These are phyloP conservation scores for Thielaviopsis cerberus DNA, from an alignment of 2,329 filamentous ascomycete species.

Conservation along the genomic window DNA sequence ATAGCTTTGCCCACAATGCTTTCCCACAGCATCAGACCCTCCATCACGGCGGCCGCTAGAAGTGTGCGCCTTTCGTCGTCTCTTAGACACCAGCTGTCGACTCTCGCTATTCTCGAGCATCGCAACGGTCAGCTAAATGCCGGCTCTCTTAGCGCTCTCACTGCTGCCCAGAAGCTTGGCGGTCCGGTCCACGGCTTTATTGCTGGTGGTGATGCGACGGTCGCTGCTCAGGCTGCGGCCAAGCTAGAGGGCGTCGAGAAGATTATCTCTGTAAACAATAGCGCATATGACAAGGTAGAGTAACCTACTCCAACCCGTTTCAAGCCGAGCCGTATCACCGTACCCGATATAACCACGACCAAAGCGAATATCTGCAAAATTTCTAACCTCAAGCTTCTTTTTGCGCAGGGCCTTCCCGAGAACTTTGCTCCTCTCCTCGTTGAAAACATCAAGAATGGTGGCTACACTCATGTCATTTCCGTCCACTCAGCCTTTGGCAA, in stretches of 20 bases:
- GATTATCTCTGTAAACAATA: constrained; percentile 74
- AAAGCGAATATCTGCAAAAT: neutral
- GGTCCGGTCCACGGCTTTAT: constrained; percentile 74
- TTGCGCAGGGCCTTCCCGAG: constrained; percentile 62
- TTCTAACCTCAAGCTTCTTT: constrained; percentile 2
- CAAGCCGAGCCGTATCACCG: neutral
- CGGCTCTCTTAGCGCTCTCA: constrained; percentile 67
- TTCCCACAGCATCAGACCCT: constrained; percentile 8
- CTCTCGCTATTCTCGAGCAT: constrained; percentile 82
- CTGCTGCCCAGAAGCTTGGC: constrained; percentile 71
- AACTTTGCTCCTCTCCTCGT: constrained; percentile 84
- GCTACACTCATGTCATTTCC: constrained; percentile 78
- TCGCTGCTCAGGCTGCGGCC: constrained; percentile 62
- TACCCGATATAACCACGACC: no score
- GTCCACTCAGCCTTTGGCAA: constrained; percentile 94
- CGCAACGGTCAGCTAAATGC: constrained; percentile 70
- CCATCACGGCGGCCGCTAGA: constrained; percentile 2
- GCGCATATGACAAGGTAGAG: constrained; percentile 71
- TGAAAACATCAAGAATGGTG: constrained; percentile 92
- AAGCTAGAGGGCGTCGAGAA: constrained; percentile 85
- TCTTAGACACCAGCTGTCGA: constrained; percentile 39
- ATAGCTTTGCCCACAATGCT: constrained; percentile 2
- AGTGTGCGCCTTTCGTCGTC: constrained; percentile 4
- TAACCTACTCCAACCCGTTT: neutral
- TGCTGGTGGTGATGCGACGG: constrained; percentile 60